Percentiles rank a stretch among this genome's conserved stretches.
These are phyloP conservation scores for Oryza officinalis DNA, from an alignment of 176 grass and related monocot species.

Conservation along the genomic window DNA sequence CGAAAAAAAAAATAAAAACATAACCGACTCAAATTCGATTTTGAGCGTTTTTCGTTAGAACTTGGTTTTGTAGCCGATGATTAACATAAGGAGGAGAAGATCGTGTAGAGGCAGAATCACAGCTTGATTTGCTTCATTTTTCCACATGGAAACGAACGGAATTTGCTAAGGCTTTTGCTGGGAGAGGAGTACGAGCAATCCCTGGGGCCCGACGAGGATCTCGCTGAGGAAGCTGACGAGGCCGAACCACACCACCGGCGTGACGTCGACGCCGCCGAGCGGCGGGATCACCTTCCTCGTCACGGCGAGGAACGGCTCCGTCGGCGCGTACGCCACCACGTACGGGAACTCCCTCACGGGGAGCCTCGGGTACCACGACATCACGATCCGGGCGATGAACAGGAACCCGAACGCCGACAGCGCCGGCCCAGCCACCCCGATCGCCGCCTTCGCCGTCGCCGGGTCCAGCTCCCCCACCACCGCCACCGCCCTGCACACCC, in stretches of 20 bases:
- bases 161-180: constrained; percentile 2
- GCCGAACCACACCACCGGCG: constrained; percentile 94
- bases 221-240: constrained; percentile 93
- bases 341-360: constrained; percentile 76
- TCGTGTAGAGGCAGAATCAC: not conserved
- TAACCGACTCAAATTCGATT: not conserved
- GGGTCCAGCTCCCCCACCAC: constrained; percentile 66
- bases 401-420: constrained; percentile 80
- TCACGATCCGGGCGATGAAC: constrained; percentile 80
- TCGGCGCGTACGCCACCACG: constrained; percentile 87
- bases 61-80: not conserved
- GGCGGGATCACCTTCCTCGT: constrained; percentile 81
- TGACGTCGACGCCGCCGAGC: constrained; percentile 86
- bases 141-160: not conserved
- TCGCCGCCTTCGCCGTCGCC: constrained; percentile 53
- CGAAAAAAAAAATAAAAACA: not conserved
- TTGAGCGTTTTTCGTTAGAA: not conserved
- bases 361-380: constrained; percentile 97
- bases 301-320: constrained; percentile 70
- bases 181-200: constrained; percentile 80
- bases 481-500: not conserved
- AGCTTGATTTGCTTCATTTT: no score
- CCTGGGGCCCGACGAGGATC: constrained; percentile 86
- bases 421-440: constrained; percentile 62
- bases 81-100: no score